Evolutionary conservation across 306 rosid genomes (phyloP), one percentile per base, ranked within the genome.

Genomic region (Cucurbita pepo): DNA sequence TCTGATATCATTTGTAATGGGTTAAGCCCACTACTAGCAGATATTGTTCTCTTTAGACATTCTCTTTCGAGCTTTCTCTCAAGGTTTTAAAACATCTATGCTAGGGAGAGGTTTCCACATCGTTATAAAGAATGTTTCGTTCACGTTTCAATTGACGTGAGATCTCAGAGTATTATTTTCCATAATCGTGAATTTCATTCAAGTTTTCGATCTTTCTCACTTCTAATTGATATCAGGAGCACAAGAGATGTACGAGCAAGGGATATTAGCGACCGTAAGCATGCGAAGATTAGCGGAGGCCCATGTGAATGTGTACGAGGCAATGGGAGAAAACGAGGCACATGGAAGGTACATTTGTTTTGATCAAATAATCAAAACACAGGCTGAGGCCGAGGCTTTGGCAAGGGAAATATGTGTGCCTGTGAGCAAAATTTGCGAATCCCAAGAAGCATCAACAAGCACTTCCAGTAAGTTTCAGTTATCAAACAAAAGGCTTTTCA

Each of bases 291-390:
- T 89, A 59, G 99, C 86, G 0, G 88, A 82, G 76, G 97, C 92
- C 7, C 96, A 94, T 53, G 88, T 78, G 3, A 40, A 79, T 4
- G 91, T 94, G 7, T 91, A 74, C 55, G 87, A 91, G 66, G 91
- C 78, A 55, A 85, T 88, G 89, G 83, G 77, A 18, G 75, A 14
- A 54, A 75, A 87, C 10, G 16, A 37, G 21, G 88, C 91, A 47
- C 80, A 45, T 16, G 97, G 99, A 0, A 89, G 99, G 79, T 94
- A 94, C 88, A 77, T 91, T 18, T 89, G 96, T 65, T 94, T 71
- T 63, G 97, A 94, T 58, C 38, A 70, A 25, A 73, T 89, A 0
- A 71, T 94, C 43, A 60, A 73, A 14, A 72, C 73, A 0, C 80
- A 76, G 8, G 79, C 43, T 19, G 84, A 79, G 56, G 99, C 86